Evolutionary conservation across 2,329 filamentous ascomycete genomes (phyloP).

Genomic region (Diplodia sapinea): DNA sequence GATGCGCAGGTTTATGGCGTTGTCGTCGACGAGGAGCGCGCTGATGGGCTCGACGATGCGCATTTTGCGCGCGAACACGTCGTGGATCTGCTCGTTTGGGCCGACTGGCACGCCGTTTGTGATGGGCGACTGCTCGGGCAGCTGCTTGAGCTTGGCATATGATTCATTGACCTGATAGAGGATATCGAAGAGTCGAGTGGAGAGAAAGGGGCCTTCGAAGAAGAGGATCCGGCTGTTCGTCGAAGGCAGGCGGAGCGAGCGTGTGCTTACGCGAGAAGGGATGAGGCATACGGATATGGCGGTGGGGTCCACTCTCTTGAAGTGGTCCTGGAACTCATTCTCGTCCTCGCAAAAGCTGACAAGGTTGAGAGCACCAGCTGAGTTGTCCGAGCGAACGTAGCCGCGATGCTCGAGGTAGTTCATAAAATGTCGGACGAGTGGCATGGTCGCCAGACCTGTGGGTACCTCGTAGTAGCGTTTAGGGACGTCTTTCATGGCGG

Average conservation of each 20-base stretch:
- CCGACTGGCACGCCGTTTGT: neutral
- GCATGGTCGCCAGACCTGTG: neutral
- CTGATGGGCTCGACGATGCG: constrained; percentile 16
- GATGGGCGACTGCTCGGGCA: neutral
- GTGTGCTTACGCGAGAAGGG: constrained; percentile 37
- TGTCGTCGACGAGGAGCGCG: constrained; percentile 56
- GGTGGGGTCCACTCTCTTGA: constrained; percentile 31
- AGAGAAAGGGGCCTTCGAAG: constrained; percentile 40
- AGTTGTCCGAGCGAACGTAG: constrained; percentile 24
- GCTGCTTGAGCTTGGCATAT: constrained; percentile 19
- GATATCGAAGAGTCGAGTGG: constrained; percentile 35
- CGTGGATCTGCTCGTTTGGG: constrained; percentile 11
- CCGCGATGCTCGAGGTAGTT: constrained; percentile 34
- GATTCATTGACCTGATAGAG: constrained; percentile 31
- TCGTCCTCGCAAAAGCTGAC: constrained; percentile 39
- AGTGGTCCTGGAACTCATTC: constrained; percentile 34
- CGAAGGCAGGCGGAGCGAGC: constrained; percentile 34
- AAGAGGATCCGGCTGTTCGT: constrained; percentile 38
- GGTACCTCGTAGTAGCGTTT: constrained; percentile 33
- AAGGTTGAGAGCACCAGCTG: constrained; percentile 36
- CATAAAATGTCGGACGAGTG: constrained; percentile 33
- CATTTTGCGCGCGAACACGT: constrained; percentile 8
- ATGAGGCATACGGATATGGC: constrained; percentile 42
- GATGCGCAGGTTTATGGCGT: constrained; percentile 57
- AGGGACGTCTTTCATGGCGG: constrained; percentile 29